Base-by-base conservation (phyloP, 192 early-diverging fungal species). In the Backusella tarrabulga region DNA sequence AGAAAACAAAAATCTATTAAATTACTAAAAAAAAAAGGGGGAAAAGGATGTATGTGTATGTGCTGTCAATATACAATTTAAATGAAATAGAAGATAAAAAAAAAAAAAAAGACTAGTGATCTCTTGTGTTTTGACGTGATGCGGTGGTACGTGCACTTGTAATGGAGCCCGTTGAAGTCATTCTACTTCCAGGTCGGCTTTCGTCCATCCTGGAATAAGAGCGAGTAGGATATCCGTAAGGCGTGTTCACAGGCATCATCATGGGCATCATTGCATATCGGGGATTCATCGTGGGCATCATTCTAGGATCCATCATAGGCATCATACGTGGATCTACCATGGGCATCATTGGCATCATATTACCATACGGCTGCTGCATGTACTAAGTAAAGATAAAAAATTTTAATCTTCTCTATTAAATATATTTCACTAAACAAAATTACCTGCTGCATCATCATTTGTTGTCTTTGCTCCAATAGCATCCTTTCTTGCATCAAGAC, bases 391-490 rank as follows among this genome's bases (percentile, higher is more conserved):
- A 54, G 21, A 29, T 29, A 26, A 56, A 11, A 44, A 44, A 50
- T 50, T 1, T 50, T 1, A 50, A 19, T 50, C 6, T 50, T n/a
- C 19, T 50, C 19, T n/a, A 19, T 17, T 8, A 68, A 19, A 68
- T 1, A 5, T 17, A 35, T 19, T 7, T 34, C 29, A 35, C 7
- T 19, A 35, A 34, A 36, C 1, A 17, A 35, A 5, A 36, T 3
- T 68, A 68, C 67, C 67, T 68, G 67, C 6, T 72, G 71, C 71
- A 72, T 50, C 71, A 72, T 72, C 36, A 72, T 40, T 44, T 72
- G 41, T 32, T 72, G 71, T 50, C 42, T 72, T 72, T 72, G 71
- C 12, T 72, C 71, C 29, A 72, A 15, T 9, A 72, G 2, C 14
- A 72, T 46, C 26, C 44, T 21, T 32, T 72, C 44, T 19, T 40